Evolutionary conservation across 441 rosid species (phyloP).

Genomic region (Euphorbia corollata): DNA sequence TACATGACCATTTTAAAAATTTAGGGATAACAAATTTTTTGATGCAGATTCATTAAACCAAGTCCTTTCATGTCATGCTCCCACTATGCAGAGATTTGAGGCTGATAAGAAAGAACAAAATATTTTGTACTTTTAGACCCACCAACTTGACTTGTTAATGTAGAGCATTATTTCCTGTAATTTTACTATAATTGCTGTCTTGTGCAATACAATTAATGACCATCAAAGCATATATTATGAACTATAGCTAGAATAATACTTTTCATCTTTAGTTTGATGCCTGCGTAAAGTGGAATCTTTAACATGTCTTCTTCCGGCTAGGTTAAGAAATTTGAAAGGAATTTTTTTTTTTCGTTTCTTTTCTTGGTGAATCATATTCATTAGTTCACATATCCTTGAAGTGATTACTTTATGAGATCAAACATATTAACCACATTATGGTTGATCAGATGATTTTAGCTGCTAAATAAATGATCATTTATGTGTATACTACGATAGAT

Average conservation of each 20-base stretch:
- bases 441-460: not conserved
- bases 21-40: too few species aligned
- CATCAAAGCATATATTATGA: not conserved
- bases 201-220: not conserved
- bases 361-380: too few species aligned
- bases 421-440: too few species aligned
- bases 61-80: too few species aligned
- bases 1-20: too few species aligned
- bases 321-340: not conserved
- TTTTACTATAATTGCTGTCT: not conserved
- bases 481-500: too few species aligned
- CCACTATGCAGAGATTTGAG: not conserved
- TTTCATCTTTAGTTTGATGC: not conserved
- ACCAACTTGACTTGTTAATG: not conserved
- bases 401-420: not conserved
- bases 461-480: too few species aligned
- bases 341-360: not conserved
- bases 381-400: too few species aligned
- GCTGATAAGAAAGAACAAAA: not conserved
- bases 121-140: not conserved
- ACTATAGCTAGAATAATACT: not conserved
- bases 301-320: not conserved
- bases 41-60: too few species aligned
- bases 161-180: not conserved
- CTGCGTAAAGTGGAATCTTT: not conserved